Evolutionary conservation across 139 green algal species (phyloP).

Genomic region (Limnomonas spitsbergensis): DNA sequence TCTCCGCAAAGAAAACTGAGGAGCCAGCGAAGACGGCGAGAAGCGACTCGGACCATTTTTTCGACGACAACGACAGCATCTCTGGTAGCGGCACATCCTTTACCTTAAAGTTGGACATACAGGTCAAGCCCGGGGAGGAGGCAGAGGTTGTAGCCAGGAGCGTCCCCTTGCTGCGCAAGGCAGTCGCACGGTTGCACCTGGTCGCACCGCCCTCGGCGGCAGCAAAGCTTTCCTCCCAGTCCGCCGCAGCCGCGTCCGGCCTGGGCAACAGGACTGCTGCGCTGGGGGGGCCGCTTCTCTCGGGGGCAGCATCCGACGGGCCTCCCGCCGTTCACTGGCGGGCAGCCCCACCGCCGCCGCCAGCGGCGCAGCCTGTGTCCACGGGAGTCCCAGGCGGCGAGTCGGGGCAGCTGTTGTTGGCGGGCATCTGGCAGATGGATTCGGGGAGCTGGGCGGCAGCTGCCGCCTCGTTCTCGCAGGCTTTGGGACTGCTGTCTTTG

Average conservation of each 20-base stretch:
- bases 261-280: too few relatives aligned
- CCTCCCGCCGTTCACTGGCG: too few relatives aligned
- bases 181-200: background rate
- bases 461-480: conserved; percentile 17
- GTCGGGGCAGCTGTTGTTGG: conserved; percentile 12
- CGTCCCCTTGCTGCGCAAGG: background rate
- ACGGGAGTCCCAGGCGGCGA: too few relatives aligned
- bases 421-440: conserved; percentile 25
- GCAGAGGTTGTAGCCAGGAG: background rate
- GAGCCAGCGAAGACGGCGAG: background rate
- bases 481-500: conserved; percentile 20
- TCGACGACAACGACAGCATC: background rate
- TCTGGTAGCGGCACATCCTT: background rate
- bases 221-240: too few relatives aligned
- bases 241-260: too few relatives aligned
- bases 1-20: background rate
- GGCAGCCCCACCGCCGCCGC: too few relatives aligned
- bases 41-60: background rate
- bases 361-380: background rate
- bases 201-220: background rate
- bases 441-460: conserved; percentile 20
- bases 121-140: background rate
- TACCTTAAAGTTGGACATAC: conserved; percentile 23
- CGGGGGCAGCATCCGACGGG: too few relatives aligned
- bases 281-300: too few relatives aligned